Percentiles rank a stretch among this genome's conserved stretches.
These are phyloP conservation scores for Aspergillus tubingensis DNA, from an alignment of 2,329 filamentous ascomycete genomes.

Conservation along the genomic window DNA sequence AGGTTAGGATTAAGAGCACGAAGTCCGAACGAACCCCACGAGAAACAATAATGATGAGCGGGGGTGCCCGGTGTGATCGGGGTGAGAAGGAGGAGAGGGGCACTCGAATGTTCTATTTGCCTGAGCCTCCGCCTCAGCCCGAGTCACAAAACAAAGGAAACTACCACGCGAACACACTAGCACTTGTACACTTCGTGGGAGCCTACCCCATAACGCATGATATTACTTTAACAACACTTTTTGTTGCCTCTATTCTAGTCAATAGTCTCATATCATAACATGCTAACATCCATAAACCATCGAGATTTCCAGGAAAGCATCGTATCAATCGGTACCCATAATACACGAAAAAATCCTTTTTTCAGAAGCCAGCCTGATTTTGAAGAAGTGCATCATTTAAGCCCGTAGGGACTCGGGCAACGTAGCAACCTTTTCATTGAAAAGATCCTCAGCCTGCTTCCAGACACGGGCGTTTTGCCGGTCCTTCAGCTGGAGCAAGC, in stretches of 20 bases:
- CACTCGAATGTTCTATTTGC: not conserved
- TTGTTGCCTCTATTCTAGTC: not conserved
- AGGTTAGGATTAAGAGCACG: too few relatives aligned
- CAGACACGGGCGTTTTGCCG: constrained; percentile 73
- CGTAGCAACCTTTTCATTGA: constrained; percentile 75
- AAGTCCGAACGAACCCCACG: not conserved
- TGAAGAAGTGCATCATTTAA: not conserved
- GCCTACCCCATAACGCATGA: not conserved
- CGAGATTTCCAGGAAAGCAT: not conserved
- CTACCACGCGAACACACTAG: not conserved
- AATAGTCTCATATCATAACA: not conserved
- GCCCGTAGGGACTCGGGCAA: constrained; percentile 51
- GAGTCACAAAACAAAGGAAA: not conserved
- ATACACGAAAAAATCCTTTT: not conserved
- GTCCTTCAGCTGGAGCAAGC: constrained; percentile 75
- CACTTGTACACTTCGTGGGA: not conserved
- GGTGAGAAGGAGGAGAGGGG: not conserved
- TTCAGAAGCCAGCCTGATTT: not conserved
- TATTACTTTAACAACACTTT: not conserved
- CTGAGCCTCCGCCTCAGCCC: not conserved
- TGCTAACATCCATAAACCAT: not conserved
- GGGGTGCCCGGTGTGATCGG: not conserved
- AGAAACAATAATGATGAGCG: not conserved
- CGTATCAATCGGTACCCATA: not conserved
- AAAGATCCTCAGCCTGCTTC: constrained; percentile 80